phyloP scores from a whole-genome alignment of 164 flowering plant species.

The Magnolia kwangsiensis region DNA sequence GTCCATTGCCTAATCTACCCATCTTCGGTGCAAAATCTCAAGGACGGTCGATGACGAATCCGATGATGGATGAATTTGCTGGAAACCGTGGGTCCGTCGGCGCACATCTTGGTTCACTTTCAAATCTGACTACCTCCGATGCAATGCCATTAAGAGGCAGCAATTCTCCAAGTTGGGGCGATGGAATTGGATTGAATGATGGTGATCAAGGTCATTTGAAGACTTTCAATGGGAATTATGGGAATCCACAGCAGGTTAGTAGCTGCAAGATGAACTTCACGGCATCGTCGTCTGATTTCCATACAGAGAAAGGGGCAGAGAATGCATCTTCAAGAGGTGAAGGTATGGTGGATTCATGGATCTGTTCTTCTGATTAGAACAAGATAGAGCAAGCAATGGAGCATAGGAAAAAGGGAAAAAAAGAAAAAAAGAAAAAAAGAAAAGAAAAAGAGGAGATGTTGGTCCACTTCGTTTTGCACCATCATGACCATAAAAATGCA shows the following conservation, averaged over 20 bases:
- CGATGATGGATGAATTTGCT: slow-evolving; percentile 13
- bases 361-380: slow-evolving; percentile 46
- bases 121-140: slow-evolving; percentile 16
- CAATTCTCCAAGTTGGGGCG: slow-evolving; percentile 15
- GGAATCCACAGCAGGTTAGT: slow-evolving; percentile 7
- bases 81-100: slow-evolving; percentile 9
- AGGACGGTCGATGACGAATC: neutral
- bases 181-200: slow-evolving; percentile 12
- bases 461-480: neutral
- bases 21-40: slow-evolving; percentile 14
- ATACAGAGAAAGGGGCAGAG: slow-evolving; percentile 39
- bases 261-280: slow-evolving; percentile 37
- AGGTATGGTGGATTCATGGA: slow-evolving; percentile 61
- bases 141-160: slow-evolving; percentile 4
- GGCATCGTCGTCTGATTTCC: slow-evolving; percentile 28
- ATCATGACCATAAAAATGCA: neutral
- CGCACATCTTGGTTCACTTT: slow-evolving; percentile 17
- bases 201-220: slow-evolving; percentile 22
- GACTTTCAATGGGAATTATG: slow-evolving; percentile 25
- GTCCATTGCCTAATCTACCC: slow-evolving; percentile 15
- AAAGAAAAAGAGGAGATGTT: neutral
- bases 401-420: neutral
- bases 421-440: neutral
- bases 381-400: neutral
- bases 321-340: slow-evolving; percentile 43